Base-by-base conservation (phyloP, 306 rosid genomes). In the Fragaria iinumae region DNA sequence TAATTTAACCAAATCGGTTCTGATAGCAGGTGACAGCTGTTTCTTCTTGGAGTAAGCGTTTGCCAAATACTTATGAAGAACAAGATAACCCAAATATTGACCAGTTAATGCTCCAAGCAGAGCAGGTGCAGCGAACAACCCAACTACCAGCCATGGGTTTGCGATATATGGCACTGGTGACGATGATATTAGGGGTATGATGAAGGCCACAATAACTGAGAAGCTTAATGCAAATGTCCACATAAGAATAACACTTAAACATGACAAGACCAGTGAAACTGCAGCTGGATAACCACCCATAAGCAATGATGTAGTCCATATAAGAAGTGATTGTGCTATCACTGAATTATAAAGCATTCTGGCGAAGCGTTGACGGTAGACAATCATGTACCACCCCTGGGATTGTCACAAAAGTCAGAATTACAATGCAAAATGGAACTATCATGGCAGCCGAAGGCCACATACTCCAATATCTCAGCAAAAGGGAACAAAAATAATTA, bases 221-320 rank as follows among this genome's bases (percentile, higher is more conserved):
- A 95, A 90, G 75, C 84, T 74, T 53, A 95, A 56, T 67, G 97
- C 81, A 41, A 95, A 89, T 67, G 80, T 52, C 98, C 96, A 90
- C 91, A 82, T 88, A 44, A 95, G 87, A 75, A 92, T 75, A 69
- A 89, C 43, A 79, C 96, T 80, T 79, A 90, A 88, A 80, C 84
- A 87, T 0, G 98, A 90, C 85, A 92, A 82, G 60, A 85, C 89
- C 81, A 95, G 81, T 65, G 98, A 95, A 84, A 84, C 82, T 63
- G 74, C 86, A 75, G 98, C 98, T 8, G 97, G 91, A 83, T 70
- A 83, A 82, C 98, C 96, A 62, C 98, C 98, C 91, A 95, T 89
- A 62, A 85, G 27, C 87, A 92, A 72, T 17, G 98, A 95, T 65
- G 93, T 78, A 80, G 50, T 53, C 98, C 98, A 95, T 84, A 95